phyloP scores from a whole-genome alignment of 305 asterid genomes.

The Solanum hybrid region DNA sequence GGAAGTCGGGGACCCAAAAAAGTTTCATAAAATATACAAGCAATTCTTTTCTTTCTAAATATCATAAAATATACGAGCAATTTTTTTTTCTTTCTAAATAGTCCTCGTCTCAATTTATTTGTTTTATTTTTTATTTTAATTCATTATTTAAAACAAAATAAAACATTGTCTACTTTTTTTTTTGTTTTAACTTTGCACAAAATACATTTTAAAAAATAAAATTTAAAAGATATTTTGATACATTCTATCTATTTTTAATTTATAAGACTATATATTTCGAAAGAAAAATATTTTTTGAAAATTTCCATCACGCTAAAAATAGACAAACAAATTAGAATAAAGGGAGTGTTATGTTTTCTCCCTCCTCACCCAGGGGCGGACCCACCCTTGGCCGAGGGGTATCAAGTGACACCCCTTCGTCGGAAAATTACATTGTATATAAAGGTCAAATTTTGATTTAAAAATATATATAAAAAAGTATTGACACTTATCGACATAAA shows the following conservation, averaged over 20 bases:
- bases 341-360: not conserved
- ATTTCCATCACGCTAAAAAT: not conserved
- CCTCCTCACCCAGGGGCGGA: not conserved
- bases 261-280: not conserved
- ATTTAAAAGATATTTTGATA: not conserved
- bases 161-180: not conserved
- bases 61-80: not conserved
- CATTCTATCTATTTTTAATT: not conserved
- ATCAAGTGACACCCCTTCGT: not conserved
- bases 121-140: not conserved
- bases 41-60: not conserved
- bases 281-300: too few species aligned
- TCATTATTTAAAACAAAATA: not conserved
- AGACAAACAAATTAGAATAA: not conserved
- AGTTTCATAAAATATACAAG: not conserved
- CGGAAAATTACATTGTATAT: not conserved
- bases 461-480: too few species aligned
- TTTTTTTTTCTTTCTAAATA: not conserved
- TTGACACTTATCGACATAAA: not conserved
- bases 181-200: not conserved
- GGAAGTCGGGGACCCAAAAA: not conserved
- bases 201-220: not conserved
- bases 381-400: not conserved
- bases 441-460: too few species aligned
- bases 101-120: not conserved